These are phyloP conservation scores for Hevea brasiliensis DNA, from an alignment of 345 rosid species.

Conservation along the genomic window DNA sequence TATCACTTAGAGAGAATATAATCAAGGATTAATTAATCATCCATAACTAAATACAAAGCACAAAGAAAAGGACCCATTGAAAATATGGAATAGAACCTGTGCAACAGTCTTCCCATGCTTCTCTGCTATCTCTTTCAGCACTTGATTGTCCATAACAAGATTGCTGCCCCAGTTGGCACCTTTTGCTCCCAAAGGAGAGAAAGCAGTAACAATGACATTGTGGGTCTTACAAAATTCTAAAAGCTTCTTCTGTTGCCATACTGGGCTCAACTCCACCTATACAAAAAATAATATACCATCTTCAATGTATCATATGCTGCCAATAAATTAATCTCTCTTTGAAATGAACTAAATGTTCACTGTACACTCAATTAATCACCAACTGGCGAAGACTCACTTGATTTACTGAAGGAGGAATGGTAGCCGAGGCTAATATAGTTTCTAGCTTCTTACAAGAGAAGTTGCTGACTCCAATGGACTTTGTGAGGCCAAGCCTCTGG, in stretches of 20 bases:
- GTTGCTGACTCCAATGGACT: conserved; percentile 1
- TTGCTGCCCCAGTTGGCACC: conserved; percentile 24
- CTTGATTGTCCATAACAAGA: conserved; percentile 20
- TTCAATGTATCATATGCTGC: not conserved
- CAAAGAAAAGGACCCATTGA: not conserved
- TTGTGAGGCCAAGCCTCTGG: conserved; percentile 2
- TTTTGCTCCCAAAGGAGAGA: conserved; percentile 21
- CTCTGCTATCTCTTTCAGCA: conserved; percentile 10
- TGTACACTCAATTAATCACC: no score
- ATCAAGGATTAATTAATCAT: no score
- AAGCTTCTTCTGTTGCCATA: not conserved
- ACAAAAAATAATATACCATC: not conserved
- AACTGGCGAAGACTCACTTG: not conserved
- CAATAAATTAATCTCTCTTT: not conserved
- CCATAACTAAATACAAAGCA: no score
- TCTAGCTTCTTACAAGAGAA: conserved; percentile 8
- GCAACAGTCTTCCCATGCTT: no score
- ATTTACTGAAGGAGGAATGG: not conserved
- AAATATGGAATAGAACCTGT: not conserved
- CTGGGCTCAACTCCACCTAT: not conserved
- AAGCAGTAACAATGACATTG: conserved; percentile 15
- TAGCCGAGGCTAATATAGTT: not conserved
- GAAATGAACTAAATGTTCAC: not conserved
- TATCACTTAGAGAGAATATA: no score
- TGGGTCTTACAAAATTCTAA: conserved; percentile 15